A percentile compares a stretch with the other conserved stretches of the same genome.
These are phyloP conservation scores for Trichoderma atroviride DNA, from an alignment of 2,329 filamentous ascomycete species.

Conservation along the genomic window DNA sequence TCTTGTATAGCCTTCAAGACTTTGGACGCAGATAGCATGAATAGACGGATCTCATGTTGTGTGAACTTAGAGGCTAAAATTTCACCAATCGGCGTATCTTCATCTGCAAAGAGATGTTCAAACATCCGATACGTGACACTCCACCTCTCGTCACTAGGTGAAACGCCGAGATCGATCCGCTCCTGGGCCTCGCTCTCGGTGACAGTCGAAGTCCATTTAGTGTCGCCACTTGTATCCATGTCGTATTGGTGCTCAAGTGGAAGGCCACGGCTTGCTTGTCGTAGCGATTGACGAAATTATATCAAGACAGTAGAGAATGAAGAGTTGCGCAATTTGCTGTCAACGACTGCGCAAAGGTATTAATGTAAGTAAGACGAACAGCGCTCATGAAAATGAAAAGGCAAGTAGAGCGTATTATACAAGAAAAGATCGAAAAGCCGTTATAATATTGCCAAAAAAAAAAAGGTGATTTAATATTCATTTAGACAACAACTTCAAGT, in stretches of 20 bases:
- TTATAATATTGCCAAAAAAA: background rate
- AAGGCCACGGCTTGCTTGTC: background rate
- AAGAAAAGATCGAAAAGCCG: too few relatives aligned
- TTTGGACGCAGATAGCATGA: constrained; percentile 36
- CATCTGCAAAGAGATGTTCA: constrained; percentile 32
- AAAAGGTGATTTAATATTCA: background rate
- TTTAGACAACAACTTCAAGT: background rate
- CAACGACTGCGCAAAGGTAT: background rate
- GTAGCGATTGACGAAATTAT: too few relatives aligned
- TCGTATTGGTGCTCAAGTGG: background rate
- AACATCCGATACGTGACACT: constrained; percentile 39
- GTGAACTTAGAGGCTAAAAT: constrained; percentile 43
- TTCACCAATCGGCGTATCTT: constrained; percentile 33
- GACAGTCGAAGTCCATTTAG: background rate
- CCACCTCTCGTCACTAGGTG: constrained; percentile 32
- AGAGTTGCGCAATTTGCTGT: background rate
- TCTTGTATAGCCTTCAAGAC: constrained; percentile 40
- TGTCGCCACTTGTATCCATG: background rate
- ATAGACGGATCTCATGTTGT: constrained; percentile 38
- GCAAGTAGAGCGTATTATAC: background rate
- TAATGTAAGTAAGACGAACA: background rate
- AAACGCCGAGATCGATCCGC: constrained; percentile 33
- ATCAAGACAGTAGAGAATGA: background rate
- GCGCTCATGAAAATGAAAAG: background rate
- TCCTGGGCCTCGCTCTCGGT: constrained; percentile 11